A percentile compares a stretch with the other conserved stretches of the same genome.
These are phyloP conservation scores for Drechslerella dactyloides DNA, from an alignment of 2,329 filamentous ascomycete genomes.

Conservation along the genomic window DNA sequence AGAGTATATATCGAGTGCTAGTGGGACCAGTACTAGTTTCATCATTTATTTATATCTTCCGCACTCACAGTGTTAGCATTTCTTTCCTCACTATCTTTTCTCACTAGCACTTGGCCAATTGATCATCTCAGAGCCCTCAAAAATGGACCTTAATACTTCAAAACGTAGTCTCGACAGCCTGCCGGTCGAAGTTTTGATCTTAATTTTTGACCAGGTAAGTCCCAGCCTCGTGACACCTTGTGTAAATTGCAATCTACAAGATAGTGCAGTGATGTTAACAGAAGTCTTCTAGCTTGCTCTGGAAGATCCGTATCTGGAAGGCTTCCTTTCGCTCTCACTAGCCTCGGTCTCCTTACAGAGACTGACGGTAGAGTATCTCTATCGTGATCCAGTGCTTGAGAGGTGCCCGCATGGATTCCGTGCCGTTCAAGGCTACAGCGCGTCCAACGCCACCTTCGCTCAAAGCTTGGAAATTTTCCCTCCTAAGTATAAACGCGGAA, in stretches of 20 bases:
- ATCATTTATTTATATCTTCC: neutral
- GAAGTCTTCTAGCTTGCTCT: constrained; percentile 1
- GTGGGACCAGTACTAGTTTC: neutral
- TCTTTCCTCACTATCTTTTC: neutral
- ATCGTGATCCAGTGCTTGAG: constrained; percentile 14
- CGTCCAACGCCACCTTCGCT: constrained; percentile 5
- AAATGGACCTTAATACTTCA: constrained; percentile 5
- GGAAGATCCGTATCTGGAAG: constrained; percentile 4
- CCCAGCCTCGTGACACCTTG: neutral
- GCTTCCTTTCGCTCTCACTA: constrained; percentile 8
- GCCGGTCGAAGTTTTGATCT: constrained; percentile 8
- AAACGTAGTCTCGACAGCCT: constrained; percentile 10
- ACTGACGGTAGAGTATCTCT: constrained; percentile 4
- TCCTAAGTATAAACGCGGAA: neutral
- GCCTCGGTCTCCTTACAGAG: neutral
- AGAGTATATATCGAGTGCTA: neutral
- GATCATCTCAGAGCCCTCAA: neutral
- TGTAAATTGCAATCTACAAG: neutral
- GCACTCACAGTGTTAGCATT: constrained; percentile 1
- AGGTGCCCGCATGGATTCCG: constrained; percentile 7
- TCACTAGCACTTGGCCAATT: neutral
- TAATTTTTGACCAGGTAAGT: constrained; percentile 13
- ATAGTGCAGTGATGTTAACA: constrained; percentile 6
- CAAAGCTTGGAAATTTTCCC: constrained; percentile 12
- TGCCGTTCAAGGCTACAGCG: constrained; percentile 9